Base-by-base conservation (phyloP, 257 asterid genomes). In the Forsythia viridissima region DNA sequence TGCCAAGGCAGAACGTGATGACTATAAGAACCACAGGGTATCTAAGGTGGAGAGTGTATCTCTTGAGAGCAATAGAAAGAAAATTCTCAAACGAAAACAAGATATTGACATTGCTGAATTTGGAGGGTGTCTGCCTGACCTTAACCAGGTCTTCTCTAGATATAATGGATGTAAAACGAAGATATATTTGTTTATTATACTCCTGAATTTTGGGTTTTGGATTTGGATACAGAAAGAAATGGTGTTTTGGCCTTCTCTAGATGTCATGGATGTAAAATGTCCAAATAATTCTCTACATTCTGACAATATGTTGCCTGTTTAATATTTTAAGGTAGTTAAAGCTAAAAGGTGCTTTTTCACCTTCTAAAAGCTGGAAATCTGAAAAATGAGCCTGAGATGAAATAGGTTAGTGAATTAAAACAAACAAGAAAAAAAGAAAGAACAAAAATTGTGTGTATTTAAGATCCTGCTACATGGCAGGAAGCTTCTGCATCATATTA, bases 1-100 rank as follows among this genome's bases (percentile, higher is more conserved):
- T 80, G 92, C 97, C 36, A 89, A 98, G 81, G 87, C 96, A 3
- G 99, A 96, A 61, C 86, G 89, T 24, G 97, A 90, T 39, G 97
- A 93, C 51, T 75, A 87, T 41, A 97, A 89, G 84, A 94, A 91
- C 76, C 82, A 81, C 76, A 89, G 93, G 80, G 82, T 77, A 65
- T 80, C 96, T 52, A 90, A 90, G 86, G 86, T 82, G 81, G 92
- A 92, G 84, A 82, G 80, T 71, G 70, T 82, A 44, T 76, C 94
- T 48, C 77, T 84, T 34, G 93, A 86, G 92, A 89, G 81, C 87
- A 93, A 87, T 76, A 97, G 90, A 76, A 79, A 83, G 67, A 92
- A 90, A 82, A 77, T 80, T 81, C 89, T 90, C 73, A 95, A 92
- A 83, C 84, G 97, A 72, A 92, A 91, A 89, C 89, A 82, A 66